Conservation (phyloP, 164 flowering plant genomes). For the Pachysandra terminalis region DNA sequence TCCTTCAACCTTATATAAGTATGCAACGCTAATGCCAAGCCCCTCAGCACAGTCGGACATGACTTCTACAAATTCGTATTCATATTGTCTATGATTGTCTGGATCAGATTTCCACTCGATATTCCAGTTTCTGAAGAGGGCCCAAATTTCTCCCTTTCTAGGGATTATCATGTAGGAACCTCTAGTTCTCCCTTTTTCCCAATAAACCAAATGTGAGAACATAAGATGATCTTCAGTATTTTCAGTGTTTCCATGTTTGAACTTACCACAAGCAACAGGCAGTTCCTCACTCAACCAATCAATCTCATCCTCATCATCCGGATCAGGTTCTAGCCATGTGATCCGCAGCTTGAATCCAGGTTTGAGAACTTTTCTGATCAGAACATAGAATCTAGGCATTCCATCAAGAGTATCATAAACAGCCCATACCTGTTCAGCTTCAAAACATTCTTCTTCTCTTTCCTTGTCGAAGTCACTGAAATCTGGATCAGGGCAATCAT, state of each 20-base stretch:
- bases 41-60: constrained; percentile 48
- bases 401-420: constrained; percentile 62
- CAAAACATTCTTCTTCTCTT: constrained; percentile 42
- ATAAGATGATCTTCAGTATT: constrained; percentile 28
- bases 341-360: constrained; percentile 52
- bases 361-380: constrained; percentile 39
- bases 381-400: constrained; percentile 93
- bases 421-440: constrained; percentile 78
- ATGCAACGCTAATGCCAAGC: constrained; percentile 40
- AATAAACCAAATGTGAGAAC: constrained; percentile 59
- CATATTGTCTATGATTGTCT: constrained; percentile 24
- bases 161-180: constrained; percentile 42
- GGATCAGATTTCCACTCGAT: constrained; percentile 39
- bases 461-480: constrained; percentile 60
- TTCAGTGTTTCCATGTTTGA: constrained; percentile 34
- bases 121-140: constrained; percentile 70
- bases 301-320: constrained; percentile 33
- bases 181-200: constrained; percentile 25
- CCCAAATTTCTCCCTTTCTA: constrained; percentile 78
- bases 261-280: constrained; percentile 74
- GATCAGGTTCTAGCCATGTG: constrained; percentile 74
- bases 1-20: constrained; percentile 56
- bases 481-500: constrained; percentile 51
- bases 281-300: constrained; percentile 40
- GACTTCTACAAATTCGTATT: constrained; percentile 64